Conservation (phyloP, 345 rosid genomes). For the Lenwebbia sp. region DNA sequence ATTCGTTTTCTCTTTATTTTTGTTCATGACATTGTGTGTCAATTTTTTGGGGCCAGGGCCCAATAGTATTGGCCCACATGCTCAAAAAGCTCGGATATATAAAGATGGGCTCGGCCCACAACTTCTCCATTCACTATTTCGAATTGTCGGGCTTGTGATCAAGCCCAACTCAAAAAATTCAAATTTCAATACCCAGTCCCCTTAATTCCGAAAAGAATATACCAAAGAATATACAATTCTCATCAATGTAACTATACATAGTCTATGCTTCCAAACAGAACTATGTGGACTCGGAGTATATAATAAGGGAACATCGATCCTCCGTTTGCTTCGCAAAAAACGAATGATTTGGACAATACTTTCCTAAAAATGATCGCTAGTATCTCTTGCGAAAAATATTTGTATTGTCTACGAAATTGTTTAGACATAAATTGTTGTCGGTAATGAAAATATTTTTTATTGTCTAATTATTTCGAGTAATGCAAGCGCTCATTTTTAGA, state of each 20-base stretch:
- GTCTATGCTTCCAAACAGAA: not conserved
- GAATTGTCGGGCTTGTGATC: not conserved
- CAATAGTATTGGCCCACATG: too few relatives aligned
- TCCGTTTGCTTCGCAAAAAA: not conserved
- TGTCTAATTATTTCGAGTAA: not conserved
- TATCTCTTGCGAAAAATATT: not conserved
- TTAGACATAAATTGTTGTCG: not conserved
- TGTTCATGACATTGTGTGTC: too few relatives aligned
- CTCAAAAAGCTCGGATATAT: too few relatives aligned
- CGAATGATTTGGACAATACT: not conserved
- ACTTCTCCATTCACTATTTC: not conserved
- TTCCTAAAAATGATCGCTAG: not conserved
- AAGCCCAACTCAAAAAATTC: not conserved
- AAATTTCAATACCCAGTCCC: not conserved
- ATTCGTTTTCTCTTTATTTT: not conserved
- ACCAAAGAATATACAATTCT: not conserved
- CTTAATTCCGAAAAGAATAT: not conserved
- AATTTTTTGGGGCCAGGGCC: too few relatives aligned
- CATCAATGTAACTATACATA: not conserved
- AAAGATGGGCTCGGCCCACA: not conserved
- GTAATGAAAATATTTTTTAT: not conserved
- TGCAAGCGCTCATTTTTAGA: not conserved
- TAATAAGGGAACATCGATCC: not conserved
- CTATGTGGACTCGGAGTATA: not conserved
- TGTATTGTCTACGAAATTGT: fast-evolving